Evolutionary conservation across 2,329 filamentous ascomycete genomes (phyloP).

Genomic region (Botryotinia globosa): DNA sequence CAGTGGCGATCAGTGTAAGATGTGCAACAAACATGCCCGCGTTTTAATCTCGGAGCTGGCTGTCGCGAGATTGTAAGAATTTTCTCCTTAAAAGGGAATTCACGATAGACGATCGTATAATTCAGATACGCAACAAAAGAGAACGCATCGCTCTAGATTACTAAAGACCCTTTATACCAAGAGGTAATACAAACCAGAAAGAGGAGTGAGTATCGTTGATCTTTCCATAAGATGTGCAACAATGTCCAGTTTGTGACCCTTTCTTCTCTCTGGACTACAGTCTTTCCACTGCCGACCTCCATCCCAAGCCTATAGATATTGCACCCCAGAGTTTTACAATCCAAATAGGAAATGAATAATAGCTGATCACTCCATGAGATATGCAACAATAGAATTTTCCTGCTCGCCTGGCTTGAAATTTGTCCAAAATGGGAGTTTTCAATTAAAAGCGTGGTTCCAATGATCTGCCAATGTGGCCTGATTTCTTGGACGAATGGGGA

Average conservation of each 20-base stretch:
- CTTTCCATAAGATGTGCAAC: slow-evolving; percentile 15
- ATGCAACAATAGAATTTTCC: background rate
- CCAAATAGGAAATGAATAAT: background rate
- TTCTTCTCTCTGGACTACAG: background rate
- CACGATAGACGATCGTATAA: slow-evolving; percentile 10
- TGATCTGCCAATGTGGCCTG: slow-evolving; percentile 17
- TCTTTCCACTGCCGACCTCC: background rate
- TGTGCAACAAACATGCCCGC: background rate
- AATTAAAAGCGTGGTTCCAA: slow-evolving; percentile 9
- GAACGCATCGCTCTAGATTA: background rate
- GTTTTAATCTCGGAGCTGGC: background rate
- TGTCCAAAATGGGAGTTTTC: slow-evolving; percentile 6
- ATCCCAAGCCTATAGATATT: background rate
- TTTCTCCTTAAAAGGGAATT: slow-evolving; percentile 12
- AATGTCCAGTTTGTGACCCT: background rate
- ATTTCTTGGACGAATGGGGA: slow-evolving; percentile 7
- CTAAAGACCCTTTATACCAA: background rate
- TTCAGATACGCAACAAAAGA: slow-evolving; percentile 6
- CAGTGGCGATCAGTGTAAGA: background rate
- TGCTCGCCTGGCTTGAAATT: background rate
- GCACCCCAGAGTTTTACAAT: background rate
- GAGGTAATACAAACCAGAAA: background rate
- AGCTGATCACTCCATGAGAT: slow-evolving; percentile 1
- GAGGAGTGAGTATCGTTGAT: slow-evolving; percentile 10
- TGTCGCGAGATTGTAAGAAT: background rate